Evolutionary conservation across 768 basidiomycete genomes (phyloP).

Genomic region (Tylopilus subfusipes): DNA sequence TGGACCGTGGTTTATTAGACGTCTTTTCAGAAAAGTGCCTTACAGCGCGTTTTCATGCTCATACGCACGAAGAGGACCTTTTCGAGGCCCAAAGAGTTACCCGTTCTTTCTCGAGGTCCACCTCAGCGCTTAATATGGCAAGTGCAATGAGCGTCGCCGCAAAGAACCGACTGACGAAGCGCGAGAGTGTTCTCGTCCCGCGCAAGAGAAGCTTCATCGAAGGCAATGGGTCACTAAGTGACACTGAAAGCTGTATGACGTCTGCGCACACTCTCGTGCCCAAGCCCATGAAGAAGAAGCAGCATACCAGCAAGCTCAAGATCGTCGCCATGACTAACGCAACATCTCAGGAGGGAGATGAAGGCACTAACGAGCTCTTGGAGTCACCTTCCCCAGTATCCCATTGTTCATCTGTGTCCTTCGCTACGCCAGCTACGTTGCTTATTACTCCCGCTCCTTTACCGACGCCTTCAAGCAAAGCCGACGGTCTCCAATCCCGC

Average conservation of each 20-base stretch:
- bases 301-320: constrained; percentile 30
- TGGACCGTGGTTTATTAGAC: constrained; percentile 77
- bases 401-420: constrained; percentile 36
- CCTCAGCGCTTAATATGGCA: constrained; percentile 57
- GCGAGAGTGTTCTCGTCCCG: constrained; percentile 68
- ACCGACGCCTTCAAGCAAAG: constrained; percentile 10
- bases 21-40: constrained; percentile 74
- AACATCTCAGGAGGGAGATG: constrained; percentile 23
- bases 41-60: constrained; percentile 63
- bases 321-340: constrained; percentile 22
- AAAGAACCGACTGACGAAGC: constrained; percentile 54
- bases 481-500: constrained; percentile 19
- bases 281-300: constrained; percentile 18
- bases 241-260: constrained; percentile 13
- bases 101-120: constrained; percentile 49
- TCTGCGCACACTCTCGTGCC: background rate
- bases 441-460: constrained; percentile 15
- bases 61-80: constrained; percentile 58
- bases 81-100: constrained; percentile 51
- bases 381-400: constrained; percentile 40
- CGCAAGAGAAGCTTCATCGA: constrained; percentile 51
- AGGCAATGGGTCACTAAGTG: constrained; percentile 10
- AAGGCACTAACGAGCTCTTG: constrained; percentile 18
- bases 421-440: constrained; percentile 23
- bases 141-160: constrained; percentile 53